These are phyloP conservation scores for Myochromella boudieri DNA, from an alignment of 768 basidiomycete species.

Conservation along the genomic window DNA sequence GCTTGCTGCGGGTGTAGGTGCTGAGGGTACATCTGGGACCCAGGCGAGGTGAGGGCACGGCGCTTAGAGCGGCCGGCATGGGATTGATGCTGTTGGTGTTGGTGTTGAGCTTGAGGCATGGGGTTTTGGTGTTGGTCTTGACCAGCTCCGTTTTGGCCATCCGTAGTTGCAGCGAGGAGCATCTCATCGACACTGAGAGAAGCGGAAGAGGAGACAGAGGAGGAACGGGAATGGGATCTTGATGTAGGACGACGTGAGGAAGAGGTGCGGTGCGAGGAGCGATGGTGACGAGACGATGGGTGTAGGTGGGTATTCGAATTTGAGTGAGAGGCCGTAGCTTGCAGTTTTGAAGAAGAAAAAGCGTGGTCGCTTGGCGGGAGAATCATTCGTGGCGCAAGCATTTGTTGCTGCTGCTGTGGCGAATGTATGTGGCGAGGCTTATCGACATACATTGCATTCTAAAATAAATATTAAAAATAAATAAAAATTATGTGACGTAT, in stretches of 20 bases:
- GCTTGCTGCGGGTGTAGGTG: conserved; percentile 8
- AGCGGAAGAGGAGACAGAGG: conserved; percentile 33
- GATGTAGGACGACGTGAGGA: conserved; percentile 7
- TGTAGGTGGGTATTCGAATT: conserved; percentile 4
- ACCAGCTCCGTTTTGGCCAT: conserved; percentile 17
- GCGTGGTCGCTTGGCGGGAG: conserved; percentile 12
- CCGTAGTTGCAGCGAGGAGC: conserved; percentile 38
- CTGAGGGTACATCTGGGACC: neutral
- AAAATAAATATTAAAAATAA: neutral
- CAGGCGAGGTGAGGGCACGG: neutral
- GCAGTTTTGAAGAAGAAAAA: neutral
- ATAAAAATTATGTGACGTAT: conserved; percentile 3
- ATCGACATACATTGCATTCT: neutral
- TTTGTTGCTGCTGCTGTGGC: conserved; percentile 2
- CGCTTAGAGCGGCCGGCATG: neutral
- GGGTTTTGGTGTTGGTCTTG: neutral
- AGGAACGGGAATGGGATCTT: conserved; percentile 20
- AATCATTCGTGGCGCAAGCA: conserved; percentile 17
- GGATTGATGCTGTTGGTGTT: neutral
- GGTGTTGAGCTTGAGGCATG: neutral
- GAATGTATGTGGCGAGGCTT: neutral
- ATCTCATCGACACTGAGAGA: conserved; percentile 46
- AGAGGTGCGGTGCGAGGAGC: neutral
- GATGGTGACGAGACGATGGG: neutral
- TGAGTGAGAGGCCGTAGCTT: neutral